phyloP scores from a whole-genome alignment of 176 grass and related monocot genomes.

The Cenchrus americanus region DNA sequence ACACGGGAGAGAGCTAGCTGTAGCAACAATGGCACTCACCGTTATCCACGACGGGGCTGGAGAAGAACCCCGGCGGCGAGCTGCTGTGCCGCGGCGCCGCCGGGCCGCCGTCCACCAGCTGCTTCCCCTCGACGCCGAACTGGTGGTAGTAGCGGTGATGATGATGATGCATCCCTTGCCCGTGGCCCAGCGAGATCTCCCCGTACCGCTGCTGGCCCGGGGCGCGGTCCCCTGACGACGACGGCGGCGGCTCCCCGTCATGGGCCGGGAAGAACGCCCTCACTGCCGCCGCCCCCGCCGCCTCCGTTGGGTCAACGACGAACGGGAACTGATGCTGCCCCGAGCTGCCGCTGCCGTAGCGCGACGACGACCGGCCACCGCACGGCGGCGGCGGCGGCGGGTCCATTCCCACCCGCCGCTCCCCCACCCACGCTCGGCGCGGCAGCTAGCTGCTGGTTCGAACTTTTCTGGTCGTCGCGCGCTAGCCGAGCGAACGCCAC shows the following conservation, averaged over 20 bases:
- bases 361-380: not conserved
- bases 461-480: not conserved
- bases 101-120: not conserved
- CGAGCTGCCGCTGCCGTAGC: constrained; percentile 5
- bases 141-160: constrained; percentile 39
- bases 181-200: constrained; percentile 36
- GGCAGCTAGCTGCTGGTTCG: not conserved
- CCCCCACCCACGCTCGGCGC: not conserved
- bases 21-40: constrained; percentile 32
- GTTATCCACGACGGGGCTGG: constrained; percentile 57
- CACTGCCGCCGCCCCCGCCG: not conserved
- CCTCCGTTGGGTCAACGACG: constrained; percentile 35
- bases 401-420: not conserved
- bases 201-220: not conserved
- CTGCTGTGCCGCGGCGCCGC: constrained; percentile 57
- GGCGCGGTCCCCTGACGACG: constrained; percentile 25
- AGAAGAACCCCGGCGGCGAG: constrained; percentile 77
- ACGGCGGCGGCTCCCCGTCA: not conserved
- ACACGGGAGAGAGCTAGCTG: not conserved
- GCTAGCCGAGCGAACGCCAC: not conserved
- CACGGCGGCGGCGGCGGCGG: constrained; percentile 12
- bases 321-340: not conserved
- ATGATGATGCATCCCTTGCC: not conserved
- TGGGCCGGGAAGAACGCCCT: constrained; percentile 37
- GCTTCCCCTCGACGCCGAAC: constrained; percentile 35